Evolutionary conservation across 2,329 filamentous ascomycete species (phyloP), one percentile per base, ranked within the genome.

Genomic region (Beauveria australis): DNA sequence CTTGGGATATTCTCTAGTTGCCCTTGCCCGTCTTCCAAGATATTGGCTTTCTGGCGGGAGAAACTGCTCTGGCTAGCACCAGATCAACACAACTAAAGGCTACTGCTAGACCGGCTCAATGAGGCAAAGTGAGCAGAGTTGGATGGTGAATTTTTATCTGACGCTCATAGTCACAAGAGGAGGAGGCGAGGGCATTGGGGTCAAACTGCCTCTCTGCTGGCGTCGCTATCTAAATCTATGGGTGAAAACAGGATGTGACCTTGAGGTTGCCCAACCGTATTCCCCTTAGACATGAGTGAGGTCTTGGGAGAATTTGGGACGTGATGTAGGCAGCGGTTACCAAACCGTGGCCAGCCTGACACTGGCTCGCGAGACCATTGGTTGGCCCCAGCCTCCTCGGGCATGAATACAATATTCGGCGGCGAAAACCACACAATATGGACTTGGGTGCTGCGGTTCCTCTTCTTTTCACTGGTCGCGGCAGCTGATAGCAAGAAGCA

Each of bases 1-100:
- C 89, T 41, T 99, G 94, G 94, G 87, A 91, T 71, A 89, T 99
- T 67, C 84, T 97, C 70, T 99, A 86, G 30, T 24, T 30, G 3
- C 28, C 18, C 19, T 43, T 8, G 3, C 16, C 37, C 12, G 8
- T 24, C 22, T 40, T 52, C 24, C 37, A 47, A 24, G 28, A 14
- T 19, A 46, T 22, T 22, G 24, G 26, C 41, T 37, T 40, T 40
- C 19, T 40, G 16, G 37, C 12, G 7, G n/a, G 9, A 18, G 22
- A 26, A 40, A 40, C 14, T 37, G 19, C n/a, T 46, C 24, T 19
- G 49, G 19, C 8, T 37, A 14, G 24, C 40, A 26, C 40, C 6
- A 40, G 10, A 26, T 12, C 12, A 28, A n/a, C 48, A 24, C 12
- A 37, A 33, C 24, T n/a, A 10, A 37, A 30, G 26, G 37, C 14